Percentiles rank a stretch among this genome's conserved stretches.
phyloP scores from a whole-genome alignment of 805 yeast species.

The Teunomyces cretensis region DNA sequence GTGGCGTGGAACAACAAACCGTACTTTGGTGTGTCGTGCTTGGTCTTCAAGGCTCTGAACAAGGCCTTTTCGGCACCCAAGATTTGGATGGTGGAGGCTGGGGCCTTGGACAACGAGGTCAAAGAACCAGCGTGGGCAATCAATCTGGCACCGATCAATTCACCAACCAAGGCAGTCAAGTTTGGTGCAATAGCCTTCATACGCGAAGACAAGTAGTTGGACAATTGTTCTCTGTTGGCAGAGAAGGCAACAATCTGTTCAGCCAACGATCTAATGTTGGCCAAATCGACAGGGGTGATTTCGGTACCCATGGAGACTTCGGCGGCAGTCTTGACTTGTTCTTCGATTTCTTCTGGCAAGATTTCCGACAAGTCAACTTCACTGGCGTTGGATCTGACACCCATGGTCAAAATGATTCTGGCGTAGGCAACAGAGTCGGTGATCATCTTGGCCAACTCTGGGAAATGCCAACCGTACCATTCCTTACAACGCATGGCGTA shows the following conservation, averaged over 20 bases:
- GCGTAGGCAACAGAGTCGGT: conserved; percentile 96
- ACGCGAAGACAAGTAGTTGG: conserved; percentile 86
- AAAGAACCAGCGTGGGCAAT: conserved; percentile 97
- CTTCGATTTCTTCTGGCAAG: conserved; percentile 48
- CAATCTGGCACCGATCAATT: conserved; percentile 96
- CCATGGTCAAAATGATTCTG: conserved; percentile 90
- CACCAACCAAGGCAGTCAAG: conserved; percentile 93
- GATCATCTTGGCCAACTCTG: conserved; percentile 96
- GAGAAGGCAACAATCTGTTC: conserved; percentile 96
- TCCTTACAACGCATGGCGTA: conserved; percentile 99
- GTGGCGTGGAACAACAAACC: conserved; percentile 97
- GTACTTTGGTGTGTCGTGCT: conserved; percentile 97
- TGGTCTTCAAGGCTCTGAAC: conserved; percentile 97
- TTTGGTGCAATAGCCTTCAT: conserved; percentile 99
- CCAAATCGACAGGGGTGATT: conserved; percentile 86
- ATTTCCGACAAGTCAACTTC: conserved; percentile 72
- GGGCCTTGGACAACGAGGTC: conserved; percentile 93
- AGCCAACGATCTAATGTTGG: conserved; percentile 86
- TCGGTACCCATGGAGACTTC: conserved; percentile 99
- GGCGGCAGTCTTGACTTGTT: conserved; percentile 86
- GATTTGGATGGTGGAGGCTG: conserved; percentile 97
- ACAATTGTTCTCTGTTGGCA: conserved; percentile 92
- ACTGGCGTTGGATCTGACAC: conserved; percentile 85
- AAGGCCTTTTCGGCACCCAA: conserved; percentile 99
- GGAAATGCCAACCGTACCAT: conserved; percentile 99